Conservation (phyloP, 192 early-diverging fungal genomes). For the Entomortierella beljakovae region DNA sequence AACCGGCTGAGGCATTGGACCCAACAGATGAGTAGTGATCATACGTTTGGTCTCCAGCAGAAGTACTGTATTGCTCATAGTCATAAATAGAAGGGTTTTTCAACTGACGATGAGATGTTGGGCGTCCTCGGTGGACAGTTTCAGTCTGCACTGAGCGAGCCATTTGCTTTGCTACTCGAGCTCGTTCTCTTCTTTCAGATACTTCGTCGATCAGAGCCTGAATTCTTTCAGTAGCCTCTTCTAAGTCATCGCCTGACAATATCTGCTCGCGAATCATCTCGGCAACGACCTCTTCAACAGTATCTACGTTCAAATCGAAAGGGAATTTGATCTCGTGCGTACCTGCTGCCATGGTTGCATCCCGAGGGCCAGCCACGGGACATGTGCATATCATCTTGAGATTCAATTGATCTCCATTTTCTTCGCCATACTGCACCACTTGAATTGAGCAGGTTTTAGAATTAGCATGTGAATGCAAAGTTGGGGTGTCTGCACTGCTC, state of each 20-base stretch:
- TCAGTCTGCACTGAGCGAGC: neutral
- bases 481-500: conserved; percentile 28
- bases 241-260: conserved; percentile 40
- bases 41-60: conserved; percentile 30
- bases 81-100: conserved; percentile 28
- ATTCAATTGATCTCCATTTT: conserved; percentile 47
- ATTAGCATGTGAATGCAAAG: conserved; percentile 59
- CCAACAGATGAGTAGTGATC: conserved; percentile 49
- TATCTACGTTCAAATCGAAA: conserved; percentile 73
- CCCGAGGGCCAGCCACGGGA: conserved; percentile 52
- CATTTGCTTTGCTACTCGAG: conserved; percentile 8
- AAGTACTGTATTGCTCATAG: conserved; percentile 47
- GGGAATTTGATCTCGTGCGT: conserved; percentile 78
- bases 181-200: conserved; percentile 17
- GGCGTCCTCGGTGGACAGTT: neutral
- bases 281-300: conserved; percentile 77
- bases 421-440: conserved; percentile 65
- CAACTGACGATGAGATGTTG: conserved; percentile 19
- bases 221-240: conserved; percentile 45
- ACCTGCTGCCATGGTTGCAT: conserved; percentile 46
- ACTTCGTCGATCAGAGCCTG: conserved; percentile 45
- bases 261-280: conserved; percentile 68
- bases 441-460: conserved; percentile 60
- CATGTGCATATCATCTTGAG: conserved; percentile 54
- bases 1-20: conserved; percentile 24